Evolutionary conservation across 257 asterid species (phyloP), one percentile per base, ranked within the genome.

Genomic region (Thymus mandschuricus): DNA sequence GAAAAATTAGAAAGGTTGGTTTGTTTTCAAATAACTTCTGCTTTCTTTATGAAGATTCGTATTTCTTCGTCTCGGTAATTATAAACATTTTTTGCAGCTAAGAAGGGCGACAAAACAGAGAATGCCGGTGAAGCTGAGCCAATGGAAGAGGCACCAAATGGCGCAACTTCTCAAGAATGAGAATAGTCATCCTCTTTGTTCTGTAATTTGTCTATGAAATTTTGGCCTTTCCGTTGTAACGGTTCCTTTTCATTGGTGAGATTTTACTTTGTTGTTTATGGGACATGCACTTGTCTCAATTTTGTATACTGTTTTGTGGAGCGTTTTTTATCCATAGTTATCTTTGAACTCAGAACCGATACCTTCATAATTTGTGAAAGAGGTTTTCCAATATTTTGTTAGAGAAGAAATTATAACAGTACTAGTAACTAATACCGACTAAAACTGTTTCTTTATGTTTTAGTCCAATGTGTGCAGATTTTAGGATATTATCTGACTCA

Each of bases 1-100:
- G 10, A 93, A 89, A 84, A 93, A 91, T 84, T 90, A 92, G 91
- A 93, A 91, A 89, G 97, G 98, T 93, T 8, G 0, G 81, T 51
- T 66, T 60, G 11, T 67, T 27, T 56, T 54, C 38, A 57, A 45
- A 27, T 57, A 13, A 33, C 9, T 35, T 35, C 40, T 7, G 41
- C 41, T 5, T 29, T 21, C 3, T 45, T 54, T 8, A 3, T 61
- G 27, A 27, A 2, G 45, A 44, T 61, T n/a, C n/a, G 13, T 38
- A 10, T 48, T 12, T 49, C 13, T 27, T 59, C 64, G 33, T 66
- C 41, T 21, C 13, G 28, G 1, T 46, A 34, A 9, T 48, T 35
- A 6, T 11, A 38, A 34, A 56, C 41, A 21, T 7, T 65, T 7
- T 38, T 73, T 50, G 79, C 85, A 92, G 98, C 83, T 15, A 92